A percentile compares a stretch with the other conserved stretches of the same genome.
Evolutionary conservation across 78 protist genomes (phyloP).

Genomic region (Mastigamoeba balamuthi): DNA sequence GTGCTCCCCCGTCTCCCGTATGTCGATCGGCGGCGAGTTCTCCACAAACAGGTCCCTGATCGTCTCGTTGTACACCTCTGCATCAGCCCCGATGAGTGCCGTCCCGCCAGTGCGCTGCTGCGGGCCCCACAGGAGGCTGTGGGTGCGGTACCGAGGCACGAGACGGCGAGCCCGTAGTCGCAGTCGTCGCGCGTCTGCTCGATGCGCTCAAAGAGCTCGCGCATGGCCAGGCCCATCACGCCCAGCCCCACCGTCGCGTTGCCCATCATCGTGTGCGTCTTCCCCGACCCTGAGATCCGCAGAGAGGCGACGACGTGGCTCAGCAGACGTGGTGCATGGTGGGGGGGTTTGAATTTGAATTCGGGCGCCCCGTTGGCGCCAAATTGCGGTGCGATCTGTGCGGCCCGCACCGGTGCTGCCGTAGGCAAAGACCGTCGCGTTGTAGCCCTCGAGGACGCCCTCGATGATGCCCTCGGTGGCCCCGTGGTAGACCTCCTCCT

Average conservation of each 20-base stretch:
- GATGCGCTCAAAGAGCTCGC: conserved; percentile 62
- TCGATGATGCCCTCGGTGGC: conserved; percentile 15
- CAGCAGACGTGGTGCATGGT: too few species aligned
- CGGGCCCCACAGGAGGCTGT: too few species aligned
- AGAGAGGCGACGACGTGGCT: too few species aligned
- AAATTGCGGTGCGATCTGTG: too few species aligned
- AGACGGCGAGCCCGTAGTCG: conserved; percentile 12
- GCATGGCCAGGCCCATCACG: conserved; percentile 77
- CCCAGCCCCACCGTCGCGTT: conserved; percentile 13
- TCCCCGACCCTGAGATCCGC: conserved; percentile 59
- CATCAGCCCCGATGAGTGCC: background rate
- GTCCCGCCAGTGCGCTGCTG: too few species aligned
- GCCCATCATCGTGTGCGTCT: conserved; percentile 80
- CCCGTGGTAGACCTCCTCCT: background rate
- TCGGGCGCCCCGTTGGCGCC: too few species aligned
- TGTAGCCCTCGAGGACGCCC: conserved; percentile 56
- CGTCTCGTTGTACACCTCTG: conserved; percentile 89
- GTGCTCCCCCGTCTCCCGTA: conserved; percentile 60
- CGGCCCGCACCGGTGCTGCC: conserved; percentile 42
- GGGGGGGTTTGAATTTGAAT: too few species aligned
- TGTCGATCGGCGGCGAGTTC: conserved; percentile 13
- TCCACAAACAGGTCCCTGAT: conserved; percentile 56
- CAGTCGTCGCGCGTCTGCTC: background rate
- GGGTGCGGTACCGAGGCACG: conserved; percentile 52
- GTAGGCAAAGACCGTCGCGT: conserved; percentile 71